Percentiles rank a stretch among this genome's conserved stretches.
Conservation (phyloP, 163 green algal species). For the Coccomyxa subellipsoidea region DNA sequence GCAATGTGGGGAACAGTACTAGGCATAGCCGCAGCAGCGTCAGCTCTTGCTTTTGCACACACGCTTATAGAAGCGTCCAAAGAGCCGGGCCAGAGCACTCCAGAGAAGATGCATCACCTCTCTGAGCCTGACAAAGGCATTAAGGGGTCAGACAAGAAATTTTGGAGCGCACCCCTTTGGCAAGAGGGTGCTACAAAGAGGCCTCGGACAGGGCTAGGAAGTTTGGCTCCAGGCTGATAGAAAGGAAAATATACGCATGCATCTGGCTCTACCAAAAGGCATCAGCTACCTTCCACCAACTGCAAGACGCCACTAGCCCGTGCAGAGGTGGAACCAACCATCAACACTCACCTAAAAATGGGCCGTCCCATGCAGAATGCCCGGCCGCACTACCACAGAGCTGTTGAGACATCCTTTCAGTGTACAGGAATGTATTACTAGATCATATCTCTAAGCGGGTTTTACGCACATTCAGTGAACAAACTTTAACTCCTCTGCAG, state of each 20-base stretch:
- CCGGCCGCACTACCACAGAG: too few relatives aligned
- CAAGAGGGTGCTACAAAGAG: conserved; percentile 14
- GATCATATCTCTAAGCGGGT: too few relatives aligned
- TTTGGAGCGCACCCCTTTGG: conserved; percentile 23
- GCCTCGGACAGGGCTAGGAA: background rate
- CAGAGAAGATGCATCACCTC: conserved; percentile 5
- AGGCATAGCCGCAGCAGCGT: background rate
- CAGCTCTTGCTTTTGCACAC: conserved; percentile 1
- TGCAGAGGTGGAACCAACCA: too few relatives aligned
- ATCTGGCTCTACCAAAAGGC: background rate
- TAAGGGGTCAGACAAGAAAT: conserved; percentile 7
- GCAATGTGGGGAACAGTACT: background rate
- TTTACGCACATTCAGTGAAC: too few relatives aligned
- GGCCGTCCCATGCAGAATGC: too few relatives aligned
- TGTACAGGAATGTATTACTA: too few relatives aligned
- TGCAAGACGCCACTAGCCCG: too few relatives aligned
- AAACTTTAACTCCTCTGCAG: background rate
- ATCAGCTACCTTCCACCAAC: too few relatives aligned
- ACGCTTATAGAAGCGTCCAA: conserved; percentile 1
- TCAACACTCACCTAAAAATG: too few relatives aligned
- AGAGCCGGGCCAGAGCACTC: background rate
- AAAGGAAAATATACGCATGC: background rate
- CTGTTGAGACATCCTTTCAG: too few relatives aligned
- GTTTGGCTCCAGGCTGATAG: conserved; percentile 13
- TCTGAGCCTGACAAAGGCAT: conserved; percentile 23